Conservation (phyloP, 2,329 filamentous ascomycete species). For the Huntiella bhutanensis region DNA sequence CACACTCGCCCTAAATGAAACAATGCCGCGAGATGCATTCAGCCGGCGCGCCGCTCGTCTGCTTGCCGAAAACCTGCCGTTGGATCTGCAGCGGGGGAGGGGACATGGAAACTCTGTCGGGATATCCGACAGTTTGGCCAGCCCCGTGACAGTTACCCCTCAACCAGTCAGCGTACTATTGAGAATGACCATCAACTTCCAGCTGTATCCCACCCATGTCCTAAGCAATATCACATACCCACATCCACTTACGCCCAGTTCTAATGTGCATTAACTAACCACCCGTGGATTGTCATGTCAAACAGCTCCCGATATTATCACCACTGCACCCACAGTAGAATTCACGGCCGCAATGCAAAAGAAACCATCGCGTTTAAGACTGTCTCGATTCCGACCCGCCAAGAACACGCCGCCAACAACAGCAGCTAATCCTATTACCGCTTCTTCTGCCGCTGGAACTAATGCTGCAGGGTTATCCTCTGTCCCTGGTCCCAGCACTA, state of each 20-base stretch:
- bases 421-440: background rate
- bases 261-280: no score
- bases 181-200: no score
- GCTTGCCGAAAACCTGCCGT: no score
- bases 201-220: no score
- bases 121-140: no score
- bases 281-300: background rate
- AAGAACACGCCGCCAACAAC: conserved; percentile 22
- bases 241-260: background rate
- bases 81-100: no score
- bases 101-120: no score
- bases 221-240: background rate
- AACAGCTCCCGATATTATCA: conserved; percentile 60
- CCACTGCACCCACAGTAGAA: conserved; percentile 67
- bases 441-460: background rate
- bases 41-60: no score
- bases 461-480: conserved; percentile 1
- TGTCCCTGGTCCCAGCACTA: conserved; percentile 1
- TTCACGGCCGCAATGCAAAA: conserved; percentile 29
- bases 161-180: no score
- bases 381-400: conserved; percentile 34
- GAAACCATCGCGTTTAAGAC: conserved; percentile 35
- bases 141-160: no score
- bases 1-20: no score
- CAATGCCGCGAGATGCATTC: no score